Evolutionary conservation across 1,139 yeast species (phyloP).

Genomic region (Hansenula anomala): DNA sequence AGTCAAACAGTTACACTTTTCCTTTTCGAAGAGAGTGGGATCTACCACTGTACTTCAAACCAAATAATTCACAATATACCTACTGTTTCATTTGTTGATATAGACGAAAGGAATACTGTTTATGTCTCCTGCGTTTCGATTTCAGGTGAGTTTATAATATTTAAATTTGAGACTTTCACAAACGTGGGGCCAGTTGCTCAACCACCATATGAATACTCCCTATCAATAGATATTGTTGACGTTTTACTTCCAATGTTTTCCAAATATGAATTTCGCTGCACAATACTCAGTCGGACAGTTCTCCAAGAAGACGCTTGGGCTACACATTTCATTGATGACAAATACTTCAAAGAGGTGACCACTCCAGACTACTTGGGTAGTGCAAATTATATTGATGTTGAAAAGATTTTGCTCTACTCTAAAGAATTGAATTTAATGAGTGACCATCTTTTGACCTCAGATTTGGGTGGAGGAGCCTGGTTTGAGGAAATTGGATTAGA

Average conservation of each 20-base stretch:
- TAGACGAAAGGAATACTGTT: constrained; percentile 8
- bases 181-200: constrained; percentile 28
- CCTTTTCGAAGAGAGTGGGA: constrained; percentile 23
- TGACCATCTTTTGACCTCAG: constrained; percentile 36
- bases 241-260: background rate
- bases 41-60: constrained; percentile 26
- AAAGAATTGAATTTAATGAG: constrained; percentile 30
- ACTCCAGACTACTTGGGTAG: constrained; percentile 47
- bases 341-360: constrained; percentile 44
- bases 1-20: constrained; percentile 42
- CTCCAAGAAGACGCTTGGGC: constrained; percentile 58
- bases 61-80: constrained; percentile 57
- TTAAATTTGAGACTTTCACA: constrained; percentile 31
- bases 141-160: constrained; percentile 41
- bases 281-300: constrained; percentile 25
- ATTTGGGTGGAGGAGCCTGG: constrained; percentile 41
- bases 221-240: background rate
- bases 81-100: constrained; percentile 39
- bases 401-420: constrained; percentile 34
- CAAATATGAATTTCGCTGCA: constrained; percentile 3
- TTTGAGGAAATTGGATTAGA: constrained; percentile 10
- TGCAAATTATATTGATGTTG: constrained; percentile 33
- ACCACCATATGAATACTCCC: background rate
- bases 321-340: constrained; percentile 33
- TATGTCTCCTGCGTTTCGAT: constrained; percentile 41